A percentile compares a stretch with the other conserved stretches of the same genome.
Conservation (phyloP, 164 flowering plant species). For the Aristolochia californica region DNA sequence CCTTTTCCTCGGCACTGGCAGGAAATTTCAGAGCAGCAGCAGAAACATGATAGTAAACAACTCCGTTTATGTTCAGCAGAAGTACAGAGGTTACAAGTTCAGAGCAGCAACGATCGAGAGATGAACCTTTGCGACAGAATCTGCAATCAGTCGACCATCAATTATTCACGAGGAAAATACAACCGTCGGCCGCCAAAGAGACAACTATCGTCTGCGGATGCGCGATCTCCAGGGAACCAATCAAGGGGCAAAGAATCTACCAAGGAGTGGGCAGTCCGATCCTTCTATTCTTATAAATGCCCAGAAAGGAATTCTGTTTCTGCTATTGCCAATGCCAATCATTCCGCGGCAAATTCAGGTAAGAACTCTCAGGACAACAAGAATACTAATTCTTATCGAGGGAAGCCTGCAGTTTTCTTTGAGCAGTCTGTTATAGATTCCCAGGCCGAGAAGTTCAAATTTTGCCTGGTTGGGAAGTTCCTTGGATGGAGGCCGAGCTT, state of each 20-base stretch:
- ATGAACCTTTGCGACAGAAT: constrained; percentile 2
- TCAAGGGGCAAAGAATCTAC: neutral
- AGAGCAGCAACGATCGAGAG: neutral
- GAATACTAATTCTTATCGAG: neutral
- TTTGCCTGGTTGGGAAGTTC: constrained; percentile 3
- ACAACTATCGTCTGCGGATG: neutral
- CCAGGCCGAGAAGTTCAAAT: neutral
- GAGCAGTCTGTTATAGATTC: neutral
- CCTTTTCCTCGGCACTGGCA: too few relatives aligned
- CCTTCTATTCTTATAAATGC: neutral
- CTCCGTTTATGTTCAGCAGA: too few relatives aligned
- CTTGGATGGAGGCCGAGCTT: constrained; percentile 1
- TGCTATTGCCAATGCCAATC: neutral
- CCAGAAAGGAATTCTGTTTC: neutral
- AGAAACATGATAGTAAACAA: too few relatives aligned
- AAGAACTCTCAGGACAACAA: neutral
- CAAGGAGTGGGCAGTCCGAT: neutral
- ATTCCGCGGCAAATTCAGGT: neutral
- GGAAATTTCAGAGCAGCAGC: too few relatives aligned
- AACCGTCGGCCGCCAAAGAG: neutral
- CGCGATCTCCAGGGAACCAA: neutral
- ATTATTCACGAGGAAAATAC: neutral
- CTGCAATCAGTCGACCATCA: neutral
- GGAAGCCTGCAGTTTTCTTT: neutral
- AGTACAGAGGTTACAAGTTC: too few relatives aligned